Percentiles rank a stretch among this genome's conserved stretches.
Evolutionary conservation across 2,329 filamentous ascomycete species (phyloP).

Genomic region (Sclerotinia minor): DNA sequence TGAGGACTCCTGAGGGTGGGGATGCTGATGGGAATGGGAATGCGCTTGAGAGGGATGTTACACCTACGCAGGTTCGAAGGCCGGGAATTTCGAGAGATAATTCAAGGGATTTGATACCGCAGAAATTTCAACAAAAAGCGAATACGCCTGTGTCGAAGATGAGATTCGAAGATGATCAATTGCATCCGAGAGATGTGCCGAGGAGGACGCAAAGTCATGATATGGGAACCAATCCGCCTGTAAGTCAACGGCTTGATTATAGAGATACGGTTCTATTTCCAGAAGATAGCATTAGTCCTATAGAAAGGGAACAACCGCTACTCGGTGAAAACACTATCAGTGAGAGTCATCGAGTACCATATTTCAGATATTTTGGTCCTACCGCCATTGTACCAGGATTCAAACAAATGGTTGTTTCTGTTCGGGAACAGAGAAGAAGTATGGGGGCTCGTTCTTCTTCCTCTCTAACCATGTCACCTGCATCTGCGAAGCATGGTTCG

Average conservation of each 20-base stretch:
- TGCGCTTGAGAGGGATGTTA: conserved; percentile 43
- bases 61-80: conserved; percentile 1
- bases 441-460: conserved; percentile 42
- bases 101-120: conserved; percentile 15
- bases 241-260: conserved; percentile 24
- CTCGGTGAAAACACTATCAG: conserved; percentile 32
- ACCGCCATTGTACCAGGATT: conserved; percentile 90
- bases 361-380: conserved; percentile 87
- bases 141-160: neutral
- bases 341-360: conserved; percentile 70
- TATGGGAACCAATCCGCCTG: neutral
- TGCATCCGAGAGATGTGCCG: neutral
- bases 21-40: conserved; percentile 46
- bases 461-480: conserved; percentile 36
- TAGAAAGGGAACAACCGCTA: conserved; percentile 16
- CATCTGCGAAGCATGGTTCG: conserved; percentile 30
- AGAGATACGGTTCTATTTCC: conserved; percentile 35
- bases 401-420: conserved; percentile 86
- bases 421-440: conserved; percentile 64
- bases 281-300: conserved; percentile 41
- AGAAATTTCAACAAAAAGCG: conserved; percentile 6
- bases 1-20: conserved; percentile 38
- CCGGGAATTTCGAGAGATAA: neutral
- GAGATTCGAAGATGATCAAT: neutral
- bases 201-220: neutral